Evolutionary conservation across 2,329 filamentous ascomycete species (phyloP).

Genomic region (Penicillium frequentans): DNA sequence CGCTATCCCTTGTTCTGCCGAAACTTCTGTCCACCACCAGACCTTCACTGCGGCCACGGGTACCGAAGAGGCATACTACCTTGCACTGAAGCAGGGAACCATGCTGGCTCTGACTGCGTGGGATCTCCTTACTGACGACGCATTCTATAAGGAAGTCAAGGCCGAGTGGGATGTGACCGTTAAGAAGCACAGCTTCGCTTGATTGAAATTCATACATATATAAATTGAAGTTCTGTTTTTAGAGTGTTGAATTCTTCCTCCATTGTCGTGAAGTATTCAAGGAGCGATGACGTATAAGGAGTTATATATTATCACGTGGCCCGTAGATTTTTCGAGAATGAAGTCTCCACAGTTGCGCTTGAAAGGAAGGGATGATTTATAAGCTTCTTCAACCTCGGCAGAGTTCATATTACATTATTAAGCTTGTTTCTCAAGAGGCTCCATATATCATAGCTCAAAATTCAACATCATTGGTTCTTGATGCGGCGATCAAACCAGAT

Average conservation of each 20-base stretch:
- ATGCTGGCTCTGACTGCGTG: not conserved
- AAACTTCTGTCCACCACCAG: not conserved
- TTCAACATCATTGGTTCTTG: not conserved
- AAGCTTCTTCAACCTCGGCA: not conserved
- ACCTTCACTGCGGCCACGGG: not conserved
- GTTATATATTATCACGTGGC: too few relatives aligned
- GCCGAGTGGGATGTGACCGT: not conserved
- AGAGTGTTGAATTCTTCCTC: too few relatives aligned
- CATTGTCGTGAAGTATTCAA: too few relatives aligned
- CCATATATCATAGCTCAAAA: not conserved
- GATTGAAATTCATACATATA: too few relatives aligned
- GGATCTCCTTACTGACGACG: not conserved
- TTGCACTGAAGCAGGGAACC: not conserved
- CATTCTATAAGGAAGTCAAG: not conserved
- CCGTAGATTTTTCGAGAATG: too few relatives aligned
- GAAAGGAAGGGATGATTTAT: not conserved
- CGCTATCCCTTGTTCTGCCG: not conserved
- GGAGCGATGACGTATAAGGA: too few relatives aligned
- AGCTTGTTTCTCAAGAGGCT: not conserved
- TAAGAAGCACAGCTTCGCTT: not conserved
- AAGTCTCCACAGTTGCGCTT: too few relatives aligned
- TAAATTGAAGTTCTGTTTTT: too few relatives aligned
- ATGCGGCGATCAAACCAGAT: not conserved
- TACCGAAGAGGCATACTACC: not conserved
- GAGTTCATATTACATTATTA: not conserved